Conservation (phyloP, 805 yeast species). For the Ogataea saltuana region DNA sequence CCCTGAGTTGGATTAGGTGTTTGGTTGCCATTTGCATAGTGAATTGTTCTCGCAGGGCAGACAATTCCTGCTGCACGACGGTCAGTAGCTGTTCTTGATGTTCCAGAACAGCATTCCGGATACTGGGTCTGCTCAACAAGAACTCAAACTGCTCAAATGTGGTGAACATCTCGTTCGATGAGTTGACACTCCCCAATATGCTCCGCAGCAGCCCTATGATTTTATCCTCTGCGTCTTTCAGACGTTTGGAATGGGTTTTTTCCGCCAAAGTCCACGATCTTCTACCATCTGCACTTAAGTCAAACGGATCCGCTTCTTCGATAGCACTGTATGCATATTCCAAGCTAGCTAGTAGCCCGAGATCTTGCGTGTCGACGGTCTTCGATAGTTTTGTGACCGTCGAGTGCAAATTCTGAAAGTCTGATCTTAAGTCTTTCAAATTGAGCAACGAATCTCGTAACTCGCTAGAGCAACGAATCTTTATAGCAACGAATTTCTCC, state of each 20-base stretch:
- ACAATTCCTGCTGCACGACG: slow-evolving; percentile 50
- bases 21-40: slow-evolving; percentile 35
- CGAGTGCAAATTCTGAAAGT: slow-evolving; percentile 51
- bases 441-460: slow-evolving; percentile 46
- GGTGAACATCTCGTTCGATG: slow-evolving; percentile 51
- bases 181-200: slow-evolving; percentile 40
- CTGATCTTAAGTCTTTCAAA: slow-evolving; percentile 46
- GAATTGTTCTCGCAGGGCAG: slow-evolving; percentile 40
- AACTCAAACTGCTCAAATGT: slow-evolving; percentile 51
- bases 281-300: slow-evolving; percentile 38
- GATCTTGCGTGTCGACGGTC: slow-evolving; percentile 4
- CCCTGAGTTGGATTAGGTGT: slow-evolving; percentile 41
- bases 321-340: slow-evolving; percentile 44
- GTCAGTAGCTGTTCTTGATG: slow-evolving; percentile 54
- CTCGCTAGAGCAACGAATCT: slow-evolving; percentile 47
- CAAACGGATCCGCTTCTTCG: slow-evolving; percentile 38
- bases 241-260: slow-evolving; percentile 42
- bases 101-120: slow-evolving; percentile 59
- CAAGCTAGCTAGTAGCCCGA: slow-evolving; percentile 36
- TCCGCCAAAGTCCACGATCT: slow-evolving; percentile 45
- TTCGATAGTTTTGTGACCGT: slow-evolving; percentile 13
- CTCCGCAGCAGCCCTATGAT: slow-evolving; percentile 43
- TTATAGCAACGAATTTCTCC: slow-evolving; percentile 67
- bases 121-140: slow-evolving; percentile 51
- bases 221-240: slow-evolving; percentile 46